Evolutionary conservation across 2,329 filamentous ascomycete species (phyloP).

Genomic region (Colletotrichum sp.): DNA sequence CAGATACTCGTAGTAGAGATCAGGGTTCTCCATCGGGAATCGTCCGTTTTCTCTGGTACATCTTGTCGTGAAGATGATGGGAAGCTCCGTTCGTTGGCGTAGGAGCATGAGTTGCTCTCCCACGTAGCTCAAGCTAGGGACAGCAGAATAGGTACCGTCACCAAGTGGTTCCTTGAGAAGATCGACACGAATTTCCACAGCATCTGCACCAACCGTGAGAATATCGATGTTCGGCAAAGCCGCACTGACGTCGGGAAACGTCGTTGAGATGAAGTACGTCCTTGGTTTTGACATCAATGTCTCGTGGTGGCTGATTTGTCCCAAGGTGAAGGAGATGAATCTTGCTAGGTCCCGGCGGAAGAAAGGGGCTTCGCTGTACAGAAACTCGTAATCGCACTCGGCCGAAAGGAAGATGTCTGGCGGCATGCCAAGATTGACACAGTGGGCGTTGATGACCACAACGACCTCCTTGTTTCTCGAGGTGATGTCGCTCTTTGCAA

Average conservation of each 20-base stretch:
- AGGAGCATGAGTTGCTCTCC: constrained; percentile 86
- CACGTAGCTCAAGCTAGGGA: constrained; percentile 84
- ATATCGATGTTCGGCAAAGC: constrained; percentile 87
- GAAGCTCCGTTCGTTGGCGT: constrained; percentile 82
- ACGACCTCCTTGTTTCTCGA: constrained; percentile 63
- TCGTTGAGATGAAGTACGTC: constrained; percentile 87
- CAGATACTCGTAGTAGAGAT: constrained; percentile 79
- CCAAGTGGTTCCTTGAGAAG: constrained; percentile 74
- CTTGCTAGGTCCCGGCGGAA: constrained; percentile 78
- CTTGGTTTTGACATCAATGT: constrained; percentile 78
- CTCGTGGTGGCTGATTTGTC: constrained; percentile 79
- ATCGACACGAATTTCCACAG: constrained; percentile 85
- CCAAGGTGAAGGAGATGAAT: constrained; percentile 80
- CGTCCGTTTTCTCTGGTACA: constrained; percentile 83
- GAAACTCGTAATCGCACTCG: constrained; percentile 83
- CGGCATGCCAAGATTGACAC: constrained; percentile 72
- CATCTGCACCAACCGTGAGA: constrained; percentile 84
- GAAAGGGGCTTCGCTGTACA: constrained; percentile 77
- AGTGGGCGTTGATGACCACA: constrained; percentile 78
- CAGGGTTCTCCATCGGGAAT: constrained; percentile 82
- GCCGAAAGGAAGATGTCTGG: constrained; percentile 70
- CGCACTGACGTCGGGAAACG: constrained; percentile 83
- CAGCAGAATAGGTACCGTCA: constrained; percentile 64
- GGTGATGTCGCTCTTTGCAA: constrained; percentile 62
- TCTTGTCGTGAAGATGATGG: constrained; percentile 88